phyloP scores from a whole-genome alignment of 176 grass and related monocot species.

The Poa pratensis region DNA sequence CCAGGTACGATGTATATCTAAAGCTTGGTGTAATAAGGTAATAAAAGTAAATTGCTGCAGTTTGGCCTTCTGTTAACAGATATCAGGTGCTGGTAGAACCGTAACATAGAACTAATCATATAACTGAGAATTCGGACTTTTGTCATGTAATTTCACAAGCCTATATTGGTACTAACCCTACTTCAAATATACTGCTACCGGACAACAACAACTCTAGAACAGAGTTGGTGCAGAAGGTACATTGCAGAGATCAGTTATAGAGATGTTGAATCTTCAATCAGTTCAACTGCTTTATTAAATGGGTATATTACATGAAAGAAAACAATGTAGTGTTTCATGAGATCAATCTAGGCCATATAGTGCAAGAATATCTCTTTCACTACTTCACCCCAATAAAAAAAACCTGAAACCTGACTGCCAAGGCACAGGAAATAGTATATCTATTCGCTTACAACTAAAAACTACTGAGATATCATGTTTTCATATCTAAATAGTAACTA shows the following conservation, averaged over 20 bases:
- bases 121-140: conserved; percentile 6
- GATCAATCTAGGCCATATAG: not conserved
- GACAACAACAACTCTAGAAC: not conserved
- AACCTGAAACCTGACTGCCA: not conserved
- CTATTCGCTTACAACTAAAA: not conserved
- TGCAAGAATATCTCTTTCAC: not conserved
- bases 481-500: not conserved
- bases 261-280: not conserved
- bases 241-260: not conserved
- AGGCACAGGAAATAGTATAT: not conserved
- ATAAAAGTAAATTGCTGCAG: not conserved
- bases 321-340: not conserved
- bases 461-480: not conserved
- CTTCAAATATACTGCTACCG: not conserved
- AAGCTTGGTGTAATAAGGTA: conserved; percentile 22
- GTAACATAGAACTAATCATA: not conserved
- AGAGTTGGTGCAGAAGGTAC: not conserved
- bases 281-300: not conserved
- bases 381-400: conserved; percentile 22
- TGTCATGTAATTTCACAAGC: conserved; percentile 16
- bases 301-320: not conserved
- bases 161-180: not conserved
- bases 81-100: not conserved
- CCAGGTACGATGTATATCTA: not conserved
- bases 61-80: not conserved